Evolutionary conservation across 129 eudicot genomes (phyloP).

Genomic region (carrot (Daucus carota)): DNA sequence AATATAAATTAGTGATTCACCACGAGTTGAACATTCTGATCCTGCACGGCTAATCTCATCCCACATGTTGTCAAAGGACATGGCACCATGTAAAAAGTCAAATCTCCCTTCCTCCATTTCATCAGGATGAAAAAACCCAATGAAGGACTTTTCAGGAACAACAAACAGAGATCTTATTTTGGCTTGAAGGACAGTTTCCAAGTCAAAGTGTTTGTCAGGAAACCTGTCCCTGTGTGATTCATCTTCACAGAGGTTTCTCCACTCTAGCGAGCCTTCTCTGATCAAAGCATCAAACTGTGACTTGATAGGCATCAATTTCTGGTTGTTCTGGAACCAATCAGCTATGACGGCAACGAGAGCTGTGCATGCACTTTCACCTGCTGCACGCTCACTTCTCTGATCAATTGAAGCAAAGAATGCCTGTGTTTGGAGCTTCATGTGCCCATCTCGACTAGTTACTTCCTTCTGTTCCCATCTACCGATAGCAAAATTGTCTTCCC

Average conservation of each 20-base stretch:
- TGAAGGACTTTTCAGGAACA: conserved; percentile 63
- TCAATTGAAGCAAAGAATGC: conserved; percentile 97
- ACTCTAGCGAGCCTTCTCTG: conserved; percentile 85
- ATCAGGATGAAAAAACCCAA: conserved; percentile 86
- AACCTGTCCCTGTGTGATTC: conserved; percentile 58
- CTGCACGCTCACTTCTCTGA: conserved; percentile 83
- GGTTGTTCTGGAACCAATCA: conserved; percentile 84
- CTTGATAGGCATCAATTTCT: conserved; percentile 62
- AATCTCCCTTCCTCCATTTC: conserved; percentile 53
- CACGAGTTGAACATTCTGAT: conserved; percentile 19
- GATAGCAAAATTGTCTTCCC: conserved; percentile 83
- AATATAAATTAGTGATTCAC: conserved; percentile 53
- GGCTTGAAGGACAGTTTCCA: conserved; percentile 83
- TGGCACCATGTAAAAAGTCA: conserved; percentile 86
- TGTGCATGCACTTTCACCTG: conserved; percentile 99
- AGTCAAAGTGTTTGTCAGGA: conserved; percentile 93
- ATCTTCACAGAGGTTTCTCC: conserved; percentile 85
- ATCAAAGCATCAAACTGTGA: conserved; percentile 87
- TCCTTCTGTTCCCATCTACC: conserved; percentile 94
- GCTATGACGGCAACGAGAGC: conserved; percentile 93
- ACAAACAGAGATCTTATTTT: conserved; percentile 58
- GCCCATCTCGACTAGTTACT: conserved; percentile 70
- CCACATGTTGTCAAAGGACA: conserved; percentile 95
- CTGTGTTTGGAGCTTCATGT: conserved; percentile 59
- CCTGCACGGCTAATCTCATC: conserved; percentile 57